phyloP scores from a whole-genome alignment of 441 rosid species.

The Arabidopsis hybrid region DNA sequence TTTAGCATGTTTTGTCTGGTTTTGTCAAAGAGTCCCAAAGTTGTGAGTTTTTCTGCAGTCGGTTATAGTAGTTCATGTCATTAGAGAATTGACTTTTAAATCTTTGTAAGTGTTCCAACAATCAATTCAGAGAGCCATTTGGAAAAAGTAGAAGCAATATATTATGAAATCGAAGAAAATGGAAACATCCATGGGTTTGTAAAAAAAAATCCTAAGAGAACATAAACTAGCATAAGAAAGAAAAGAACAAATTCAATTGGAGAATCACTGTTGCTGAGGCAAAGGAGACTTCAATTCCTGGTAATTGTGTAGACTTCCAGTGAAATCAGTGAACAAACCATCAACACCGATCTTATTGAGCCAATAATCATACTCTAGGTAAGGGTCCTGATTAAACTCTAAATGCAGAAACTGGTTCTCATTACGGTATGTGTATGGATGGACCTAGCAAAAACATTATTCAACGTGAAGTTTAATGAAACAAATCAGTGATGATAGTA shows the following conservation, averaged over 20 bases:
- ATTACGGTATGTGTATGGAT: slow-evolving; percentile 88
- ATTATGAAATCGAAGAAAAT: slow-evolving; percentile 6
- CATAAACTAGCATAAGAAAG: slow-evolving; percentile 1
- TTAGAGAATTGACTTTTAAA: not conserved
- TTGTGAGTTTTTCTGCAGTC: not conserved
- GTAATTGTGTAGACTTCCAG: slow-evolving; percentile 77
- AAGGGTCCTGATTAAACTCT: slow-evolving; percentile 77
- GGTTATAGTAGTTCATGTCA: not conserved
- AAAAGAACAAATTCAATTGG: not conserved
- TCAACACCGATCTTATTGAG: slow-evolving; percentile 81
- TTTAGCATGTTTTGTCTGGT: not conserved
- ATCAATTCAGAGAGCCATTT: not conserved
- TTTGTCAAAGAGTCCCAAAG: not conserved
- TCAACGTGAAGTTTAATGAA: not conserved
- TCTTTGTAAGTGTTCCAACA: not conserved
- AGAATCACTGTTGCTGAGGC: slow-evolving; percentile 28
- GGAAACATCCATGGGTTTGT: not conserved
- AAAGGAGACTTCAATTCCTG: slow-evolving; percentile 71
- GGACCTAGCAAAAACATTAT: slow-evolving; percentile 63
- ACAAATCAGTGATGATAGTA: not conserved
- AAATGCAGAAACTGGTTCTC: slow-evolving; percentile 72
- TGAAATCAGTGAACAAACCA: slow-evolving; percentile 94
- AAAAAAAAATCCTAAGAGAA: not conserved
- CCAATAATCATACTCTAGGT: slow-evolving; percentile 82
- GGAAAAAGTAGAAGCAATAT: not conserved